Evolutionary conservation across 2,329 filamentous ascomycete species (phyloP).

Genomic region (Apiospora phragmitis): DNA sequence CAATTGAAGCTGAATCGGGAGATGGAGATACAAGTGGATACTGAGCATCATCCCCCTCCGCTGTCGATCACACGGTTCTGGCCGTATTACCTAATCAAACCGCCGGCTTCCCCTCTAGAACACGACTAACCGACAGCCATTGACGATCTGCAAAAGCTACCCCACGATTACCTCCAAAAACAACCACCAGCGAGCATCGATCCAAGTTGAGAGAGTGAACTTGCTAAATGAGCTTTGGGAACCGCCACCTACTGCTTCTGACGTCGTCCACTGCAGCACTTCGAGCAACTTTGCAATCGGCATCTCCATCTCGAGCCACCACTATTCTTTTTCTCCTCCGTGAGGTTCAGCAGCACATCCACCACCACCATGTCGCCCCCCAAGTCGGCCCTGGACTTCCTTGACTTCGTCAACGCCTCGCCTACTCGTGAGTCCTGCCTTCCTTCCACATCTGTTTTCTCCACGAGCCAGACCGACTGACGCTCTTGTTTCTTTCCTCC

Average conservation of each 20-base stretch:
- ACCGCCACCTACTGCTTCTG: not conserved
- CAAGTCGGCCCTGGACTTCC: slow-evolving; percentile 73
- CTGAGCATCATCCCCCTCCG: not conserved
- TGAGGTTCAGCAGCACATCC: slow-evolving; percentile 4
- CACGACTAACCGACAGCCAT: not conserved
- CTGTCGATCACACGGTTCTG: not conserved
- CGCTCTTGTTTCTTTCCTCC: not conserved
- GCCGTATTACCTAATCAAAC: not conserved
- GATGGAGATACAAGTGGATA: not conserved
- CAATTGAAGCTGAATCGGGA: not conserved
- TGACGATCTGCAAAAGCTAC: not conserved
- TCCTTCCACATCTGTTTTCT: slow-evolving; percentile 9
- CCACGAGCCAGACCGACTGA: not conserved
- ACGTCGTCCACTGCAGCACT: not conserved
- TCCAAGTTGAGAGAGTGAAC: not conserved
- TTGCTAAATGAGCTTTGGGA: not conserved
- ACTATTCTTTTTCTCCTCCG: not conserved
- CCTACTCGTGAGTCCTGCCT: slow-evolving; percentile 71
- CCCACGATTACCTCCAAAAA: not conserved
- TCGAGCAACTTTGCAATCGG: not conserved
- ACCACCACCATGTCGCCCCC: slow-evolving; percentile 46
- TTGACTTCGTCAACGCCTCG: slow-evolving; percentile 91
- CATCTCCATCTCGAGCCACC: not conserved
- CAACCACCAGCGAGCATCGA: not conserved
- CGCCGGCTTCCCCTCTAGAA: not conserved